Conservation (phyloP, 345 rosid species). For the Atalantia buxifolia region DNA sequence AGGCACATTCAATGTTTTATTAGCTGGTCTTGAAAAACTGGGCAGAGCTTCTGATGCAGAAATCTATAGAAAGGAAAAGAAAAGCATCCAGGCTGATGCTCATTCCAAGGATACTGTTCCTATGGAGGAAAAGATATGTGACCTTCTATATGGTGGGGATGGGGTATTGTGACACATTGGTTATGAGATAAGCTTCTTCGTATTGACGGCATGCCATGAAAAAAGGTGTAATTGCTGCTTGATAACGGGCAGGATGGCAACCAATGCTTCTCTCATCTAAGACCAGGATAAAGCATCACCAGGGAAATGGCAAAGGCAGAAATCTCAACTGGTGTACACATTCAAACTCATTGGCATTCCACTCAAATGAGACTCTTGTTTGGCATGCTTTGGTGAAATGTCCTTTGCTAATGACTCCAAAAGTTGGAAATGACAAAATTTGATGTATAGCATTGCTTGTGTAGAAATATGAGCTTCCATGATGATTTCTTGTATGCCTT, state of each 20-base stretch:
- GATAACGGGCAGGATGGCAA: neutral
- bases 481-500: neutral
- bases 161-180: constrained; percentile 11
- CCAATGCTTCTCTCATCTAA: neutral
- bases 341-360: neutral
- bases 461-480: neutral
- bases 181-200: neutral
- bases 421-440: neutral
- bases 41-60: constrained; percentile 46
- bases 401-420: neutral
- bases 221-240: neutral
- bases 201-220: neutral
- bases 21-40: constrained; percentile 65
- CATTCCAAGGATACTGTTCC: constrained; percentile 28
- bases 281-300: neutral
- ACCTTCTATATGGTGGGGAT: constrained; percentile 55
- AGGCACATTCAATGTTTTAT: constrained; percentile 64
- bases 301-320: neutral
- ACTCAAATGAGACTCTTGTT: neutral
- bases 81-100: constrained; percentile 29
- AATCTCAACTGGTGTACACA: neutral
- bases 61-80: constrained; percentile 59
- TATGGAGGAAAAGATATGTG: constrained; percentile 58
- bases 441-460: neutral
- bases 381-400: neutral